A percentile compares a stretch with the other conserved stretches of the same genome.
phyloP scores from a whole-genome alignment of 352 stramenopile genomes.

The Phytophthora pinifolia region DNA sequence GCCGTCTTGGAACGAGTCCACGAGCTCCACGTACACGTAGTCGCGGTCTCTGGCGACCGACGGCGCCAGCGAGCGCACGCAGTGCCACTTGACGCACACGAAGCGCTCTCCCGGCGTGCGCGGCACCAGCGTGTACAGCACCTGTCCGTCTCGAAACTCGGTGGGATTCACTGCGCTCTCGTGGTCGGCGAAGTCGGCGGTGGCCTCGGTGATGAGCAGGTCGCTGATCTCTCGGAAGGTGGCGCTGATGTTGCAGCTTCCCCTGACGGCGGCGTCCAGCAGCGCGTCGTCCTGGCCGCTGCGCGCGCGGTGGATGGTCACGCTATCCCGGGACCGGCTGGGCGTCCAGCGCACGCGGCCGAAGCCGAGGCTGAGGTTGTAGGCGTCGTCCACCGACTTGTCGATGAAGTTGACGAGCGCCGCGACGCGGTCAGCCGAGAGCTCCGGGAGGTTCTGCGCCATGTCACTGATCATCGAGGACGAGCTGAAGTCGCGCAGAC shows the following conservation, averaged over 20 bases:
- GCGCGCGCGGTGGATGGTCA: slow-evolving; percentile 66
- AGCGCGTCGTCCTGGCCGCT: slow-evolving; percentile 58
- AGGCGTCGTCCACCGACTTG: slow-evolving; percentile 74
- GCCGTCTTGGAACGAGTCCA: slow-evolving; percentile 73
- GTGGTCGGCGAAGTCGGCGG: slow-evolving; percentile 58
- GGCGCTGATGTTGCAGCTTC: slow-evolving; percentile 73
- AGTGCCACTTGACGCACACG: slow-evolving; percentile 84
- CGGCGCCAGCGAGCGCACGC: slow-evolving; percentile 67
- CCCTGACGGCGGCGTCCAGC: slow-evolving; percentile 69
- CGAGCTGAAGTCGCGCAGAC: slow-evolving; percentile 30
- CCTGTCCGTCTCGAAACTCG: slow-evolving; percentile 79
- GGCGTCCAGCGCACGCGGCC: slow-evolving; percentile 72
- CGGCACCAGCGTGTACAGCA: slow-evolving; percentile 75
- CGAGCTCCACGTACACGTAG: slow-evolving; percentile 84
- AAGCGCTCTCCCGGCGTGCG: slow-evolving; percentile 65
- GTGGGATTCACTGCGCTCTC: slow-evolving; percentile 63
- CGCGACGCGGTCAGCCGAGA: slow-evolving; percentile 38
- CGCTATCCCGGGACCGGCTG: slow-evolving; percentile 59
- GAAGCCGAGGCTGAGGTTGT: slow-evolving; percentile 80
- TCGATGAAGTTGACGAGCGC: slow-evolving; percentile 78
- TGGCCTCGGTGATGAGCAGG: slow-evolving; percentile 73
- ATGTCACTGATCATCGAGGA: slow-evolving; percentile 28
- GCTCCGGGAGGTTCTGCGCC: slow-evolving; percentile 28
- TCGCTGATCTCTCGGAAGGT: slow-evolving; percentile 80
- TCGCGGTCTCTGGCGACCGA: slow-evolving; percentile 76